Conservation (phyloP, 257 asterid species). For the Scutellaria minor region DNA sequence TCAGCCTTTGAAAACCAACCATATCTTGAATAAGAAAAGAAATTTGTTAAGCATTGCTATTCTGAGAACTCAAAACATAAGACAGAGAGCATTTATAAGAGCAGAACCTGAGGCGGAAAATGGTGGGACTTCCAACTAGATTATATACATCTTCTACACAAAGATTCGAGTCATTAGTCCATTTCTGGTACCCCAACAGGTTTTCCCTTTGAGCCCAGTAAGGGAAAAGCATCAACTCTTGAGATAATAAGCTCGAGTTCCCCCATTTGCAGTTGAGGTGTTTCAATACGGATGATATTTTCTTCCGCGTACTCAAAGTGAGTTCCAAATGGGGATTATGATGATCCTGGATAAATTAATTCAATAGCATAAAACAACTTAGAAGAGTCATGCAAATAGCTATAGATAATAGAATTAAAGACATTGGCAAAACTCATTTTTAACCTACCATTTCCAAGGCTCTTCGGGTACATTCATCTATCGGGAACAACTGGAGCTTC, state of each 20-base stretch:
- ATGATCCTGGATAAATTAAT: slow-evolving; percentile 56
- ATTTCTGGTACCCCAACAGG: slow-evolving; percentile 61
- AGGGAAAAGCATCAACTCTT: slow-evolving; percentile 78
- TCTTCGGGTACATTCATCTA: slow-evolving; percentile 76
- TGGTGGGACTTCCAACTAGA: slow-evolving; percentile 67
- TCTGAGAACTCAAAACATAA: slow-evolving; percentile 13
- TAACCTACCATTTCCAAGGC: slow-evolving; percentile 76
- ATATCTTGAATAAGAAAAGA: slow-evolving; percentile 15
- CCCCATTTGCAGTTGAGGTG: slow-evolving; percentile 93
- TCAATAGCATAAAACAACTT: slow-evolving; percentile 10
- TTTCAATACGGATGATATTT: slow-evolving; percentile 78
- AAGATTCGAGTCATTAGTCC: slow-evolving; percentile 78
- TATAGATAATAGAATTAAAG: too few relatives aligned
- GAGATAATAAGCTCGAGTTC: slow-evolving; percentile 51
- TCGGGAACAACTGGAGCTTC: slow-evolving; percentile 86
- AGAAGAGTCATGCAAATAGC: background rate
- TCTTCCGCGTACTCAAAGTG: slow-evolving; percentile 77
- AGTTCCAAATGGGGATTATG: slow-evolving; percentile 88
- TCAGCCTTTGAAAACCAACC: slow-evolving; percentile 34
- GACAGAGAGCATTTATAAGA: background rate
- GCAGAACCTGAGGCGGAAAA: slow-evolving; percentile 82
- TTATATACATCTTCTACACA: slow-evolving; percentile 77
- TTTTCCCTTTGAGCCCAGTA: slow-evolving; percentile 60
- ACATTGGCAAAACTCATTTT: slow-evolving; percentile 12
- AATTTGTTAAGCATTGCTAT: slow-evolving; percentile 21